These are phyloP conservation scores for Venturia pyrina DNA, from an alignment of 2,329 filamentous ascomycete genomes.

Conservation along the genomic window DNA sequence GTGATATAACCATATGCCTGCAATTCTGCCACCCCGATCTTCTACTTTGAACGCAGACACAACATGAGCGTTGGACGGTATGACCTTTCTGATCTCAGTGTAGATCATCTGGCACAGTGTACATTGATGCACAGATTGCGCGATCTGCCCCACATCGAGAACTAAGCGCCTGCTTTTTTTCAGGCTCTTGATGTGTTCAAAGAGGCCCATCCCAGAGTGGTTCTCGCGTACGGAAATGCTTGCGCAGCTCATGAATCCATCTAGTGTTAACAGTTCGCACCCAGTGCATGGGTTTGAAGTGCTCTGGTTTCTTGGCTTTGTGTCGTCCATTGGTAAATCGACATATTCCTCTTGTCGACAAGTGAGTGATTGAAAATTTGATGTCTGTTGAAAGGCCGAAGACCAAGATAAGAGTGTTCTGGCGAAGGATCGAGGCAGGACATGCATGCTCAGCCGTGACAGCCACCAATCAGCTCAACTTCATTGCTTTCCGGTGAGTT, in stretches of 20 bases:
- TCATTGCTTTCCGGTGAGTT: neutral
- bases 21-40: too few species aligned
- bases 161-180: neutral
- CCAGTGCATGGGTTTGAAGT: neutral
- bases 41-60: too few species aligned
- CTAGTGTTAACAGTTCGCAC: neutral
- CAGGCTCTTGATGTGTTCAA: neutral
- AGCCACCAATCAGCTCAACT: neutral
- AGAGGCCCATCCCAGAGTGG: neutral
- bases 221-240: neutral
- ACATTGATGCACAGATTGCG: neutral
- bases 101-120: neutral
- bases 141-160: neutral
- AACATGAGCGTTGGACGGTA: neutral
- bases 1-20: too few species aligned
- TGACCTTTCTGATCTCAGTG: neutral
- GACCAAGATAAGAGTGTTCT: too few species aligned
- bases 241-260: neutral
- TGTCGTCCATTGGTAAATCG: neutral
- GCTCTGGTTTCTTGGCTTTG: neutral
- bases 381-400: neutral
- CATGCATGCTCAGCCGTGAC: neutral
- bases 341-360: neutral
- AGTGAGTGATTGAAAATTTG: neutral
- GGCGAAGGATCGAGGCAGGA: neutral